Percentiles rank a stretch among this genome's conserved stretches.
Conservation (phyloP, 192 early-diverging fungal genomes). For the Podila clonocystis region DNA sequence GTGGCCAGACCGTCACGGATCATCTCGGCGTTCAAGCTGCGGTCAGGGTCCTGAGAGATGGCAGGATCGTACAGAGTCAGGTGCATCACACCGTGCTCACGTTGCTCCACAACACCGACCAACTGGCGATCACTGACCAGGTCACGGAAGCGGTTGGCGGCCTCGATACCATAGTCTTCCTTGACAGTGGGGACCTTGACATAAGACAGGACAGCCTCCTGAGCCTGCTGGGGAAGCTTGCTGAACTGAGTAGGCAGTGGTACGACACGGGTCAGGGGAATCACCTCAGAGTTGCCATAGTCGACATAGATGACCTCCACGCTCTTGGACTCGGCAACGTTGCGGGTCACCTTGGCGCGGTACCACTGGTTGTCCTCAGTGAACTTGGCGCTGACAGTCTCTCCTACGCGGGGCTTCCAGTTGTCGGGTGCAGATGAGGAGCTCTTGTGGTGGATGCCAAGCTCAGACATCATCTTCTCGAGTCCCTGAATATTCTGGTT, state of each 20-base stretch:
- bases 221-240: constrained; percentile 75
- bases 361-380: constrained; percentile 87
- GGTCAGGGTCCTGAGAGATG: constrained; percentile 66
- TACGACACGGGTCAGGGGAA: constrained; percentile 76
- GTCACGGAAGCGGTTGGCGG: constrained; percentile 75
- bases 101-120: constrained; percentile 80
- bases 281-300: constrained; percentile 92
- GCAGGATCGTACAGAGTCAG: constrained; percentile 75
- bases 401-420: constrained; percentile 72
- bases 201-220: constrained; percentile 88
- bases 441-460: constrained; percentile 70
- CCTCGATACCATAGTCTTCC: constrained; percentile 82
- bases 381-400: constrained; percentile 86
- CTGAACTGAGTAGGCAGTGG: constrained; percentile 81
- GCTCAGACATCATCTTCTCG: constrained; percentile 86
- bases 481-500: constrained; percentile 69
- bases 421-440: constrained; percentile 41
- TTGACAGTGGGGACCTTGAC: constrained; percentile 67
- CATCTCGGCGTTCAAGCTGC: constrained; percentile 75
- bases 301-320: constrained; percentile 90
- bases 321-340: constrained; percentile 65
- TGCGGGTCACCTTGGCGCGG: constrained; percentile 81
- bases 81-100: constrained; percentile 62
- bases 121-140: constrained; percentile 69
- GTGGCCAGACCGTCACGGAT: constrained; percentile 71